Conservation (phyloP, 176 grass and related monocot genomes). For the Thinopyrum elongatum region DNA sequence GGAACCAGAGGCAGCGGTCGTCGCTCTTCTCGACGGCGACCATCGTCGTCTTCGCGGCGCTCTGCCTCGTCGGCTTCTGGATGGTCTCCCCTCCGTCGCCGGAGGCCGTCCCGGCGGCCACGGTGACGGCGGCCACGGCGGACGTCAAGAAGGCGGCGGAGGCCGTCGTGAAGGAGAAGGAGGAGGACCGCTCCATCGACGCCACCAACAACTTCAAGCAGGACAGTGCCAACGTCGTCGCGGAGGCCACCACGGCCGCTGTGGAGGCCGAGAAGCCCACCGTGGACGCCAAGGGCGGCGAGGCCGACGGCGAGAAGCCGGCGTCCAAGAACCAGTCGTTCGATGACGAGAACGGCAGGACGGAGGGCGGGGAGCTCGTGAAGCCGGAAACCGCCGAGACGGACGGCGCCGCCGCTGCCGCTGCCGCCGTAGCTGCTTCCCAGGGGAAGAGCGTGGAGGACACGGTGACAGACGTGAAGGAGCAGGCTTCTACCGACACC, state of each 20-base stretch:
- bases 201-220: conserved; percentile 55
- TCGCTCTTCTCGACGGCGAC: conserved; percentile 67
- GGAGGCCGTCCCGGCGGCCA: conserved; percentile 31
- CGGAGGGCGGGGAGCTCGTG: conserved; percentile 71
- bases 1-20: conserved; percentile 55
- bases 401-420: conserved; percentile 18
- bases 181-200: conserved; percentile 64
- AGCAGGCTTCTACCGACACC: background rate
- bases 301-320: conserved; percentile 21
- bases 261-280: conserved; percentile 18
- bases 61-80: conserved; percentile 84
- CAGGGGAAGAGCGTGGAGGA: conserved; percentile 42
- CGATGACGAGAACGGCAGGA: conserved; percentile 73
- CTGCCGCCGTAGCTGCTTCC: background rate
- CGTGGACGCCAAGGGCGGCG: background rate
- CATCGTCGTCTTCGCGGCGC: conserved; percentile 53
- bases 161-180: conserved; percentile 27
- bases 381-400: conserved; percentile 44
- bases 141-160: conserved; percentile 31
- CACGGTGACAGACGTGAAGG: conserved; percentile 6
- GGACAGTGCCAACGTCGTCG: conserved; percentile 46
- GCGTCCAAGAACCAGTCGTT: conserved; percentile 43
- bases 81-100: conserved; percentile 60
- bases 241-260: background rate
- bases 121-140: background rate